Percentiles rank a stretch among this genome's conserved stretches.
phyloP scores from a whole-genome alignment of 2,329 filamentous ascomycete genomes.

The Colletotrichum sp. region DNA sequence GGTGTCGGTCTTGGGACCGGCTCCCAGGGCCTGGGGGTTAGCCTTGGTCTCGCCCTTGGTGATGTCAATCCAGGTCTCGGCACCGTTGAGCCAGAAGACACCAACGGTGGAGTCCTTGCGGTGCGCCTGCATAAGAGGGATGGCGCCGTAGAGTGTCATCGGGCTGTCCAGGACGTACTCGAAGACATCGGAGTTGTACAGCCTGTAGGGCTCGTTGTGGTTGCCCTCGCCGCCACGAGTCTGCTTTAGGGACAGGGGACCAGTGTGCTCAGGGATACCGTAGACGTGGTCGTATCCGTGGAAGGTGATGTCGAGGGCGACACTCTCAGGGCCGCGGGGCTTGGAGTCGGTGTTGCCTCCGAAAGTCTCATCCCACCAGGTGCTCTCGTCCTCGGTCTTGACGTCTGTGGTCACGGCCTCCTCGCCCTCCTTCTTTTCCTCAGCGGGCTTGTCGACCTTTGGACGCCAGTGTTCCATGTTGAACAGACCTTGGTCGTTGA shows the following conservation, averaged over 20 bases:
- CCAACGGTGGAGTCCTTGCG: slow-evolving; percentile 92
- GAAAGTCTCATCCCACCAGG: slow-evolving; percentile 98
- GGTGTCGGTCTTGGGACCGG: slow-evolving; percentile 73
- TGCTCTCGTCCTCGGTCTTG: slow-evolving; percentile 74
- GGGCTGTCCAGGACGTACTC: slow-evolving; percentile 97
- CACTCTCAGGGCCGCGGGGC: slow-evolving; percentile 91
- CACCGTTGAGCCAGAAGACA: slow-evolving; percentile 96
- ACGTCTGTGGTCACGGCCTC: slow-evolving; percentile 45
- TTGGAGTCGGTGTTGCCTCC: slow-evolving; percentile 95
- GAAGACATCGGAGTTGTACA: slow-evolving; percentile 98
- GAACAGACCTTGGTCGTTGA: slow-evolving; percentile 89
- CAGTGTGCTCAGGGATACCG: slow-evolving; percentile 92
- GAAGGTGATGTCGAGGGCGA: slow-evolving; percentile 91
- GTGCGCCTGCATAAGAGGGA: slow-evolving; percentile 98
- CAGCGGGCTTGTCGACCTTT: slow-evolving; percentile 70
- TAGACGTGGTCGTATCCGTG: slow-evolving; percentile 91
- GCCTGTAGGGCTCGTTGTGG: slow-evolving; percentile 86
- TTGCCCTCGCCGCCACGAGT: slow-evolving; percentile 88
- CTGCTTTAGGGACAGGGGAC: slow-evolving; percentile 85
- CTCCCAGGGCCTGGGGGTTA: slow-evolving; percentile 80
- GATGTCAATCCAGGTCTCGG: slow-evolving; percentile 97
- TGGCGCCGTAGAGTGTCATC: slow-evolving; percentile 97
- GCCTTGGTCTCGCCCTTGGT: slow-evolving; percentile 75
- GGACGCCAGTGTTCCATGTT: slow-evolving; percentile 96
- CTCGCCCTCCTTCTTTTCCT: slow-evolving; percentile 60